Evolutionary conservation across 345 rosid genomes (phyloP).

Genomic region (Brassica napus): DNA sequence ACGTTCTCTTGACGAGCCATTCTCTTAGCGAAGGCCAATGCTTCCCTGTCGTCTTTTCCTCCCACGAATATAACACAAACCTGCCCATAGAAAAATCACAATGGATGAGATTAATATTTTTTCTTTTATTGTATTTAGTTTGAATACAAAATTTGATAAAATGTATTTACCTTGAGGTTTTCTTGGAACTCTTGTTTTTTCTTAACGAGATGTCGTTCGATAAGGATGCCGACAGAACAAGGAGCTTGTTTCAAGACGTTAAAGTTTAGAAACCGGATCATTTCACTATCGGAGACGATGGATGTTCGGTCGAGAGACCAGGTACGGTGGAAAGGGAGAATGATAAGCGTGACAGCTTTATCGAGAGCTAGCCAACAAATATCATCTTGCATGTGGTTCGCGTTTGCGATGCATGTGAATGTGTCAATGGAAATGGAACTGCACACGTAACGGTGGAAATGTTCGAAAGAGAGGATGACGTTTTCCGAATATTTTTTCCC

Average conservation of each 20-base stretch:
- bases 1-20: constrained; percentile 41
- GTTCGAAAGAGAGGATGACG: constrained; percentile 43
- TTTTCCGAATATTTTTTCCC: constrained; percentile 39
- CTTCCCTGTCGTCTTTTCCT: constrained; percentile 61
- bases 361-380: constrained; percentile 58
- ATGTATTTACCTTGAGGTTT: constrained; percentile 21
- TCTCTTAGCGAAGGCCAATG: constrained; percentile 46
- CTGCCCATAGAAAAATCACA: background rate
- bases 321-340: constrained; percentile 63
- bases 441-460: constrained; percentile 29
- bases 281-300: constrained; percentile 37
- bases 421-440: constrained; percentile 40
- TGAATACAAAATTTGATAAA: background rate
- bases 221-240: constrained; percentile 60
- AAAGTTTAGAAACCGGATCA: constrained; percentile 40
- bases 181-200: constrained; percentile 13
- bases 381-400: constrained; percentile 57
- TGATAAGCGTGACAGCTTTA: constrained; percentile 44
- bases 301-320: constrained; percentile 48
- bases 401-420: constrained; percentile 40
- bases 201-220: constrained; percentile 29
- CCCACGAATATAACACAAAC: constrained; percentile 51
- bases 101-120: background rate
- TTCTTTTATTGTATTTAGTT: background rate
- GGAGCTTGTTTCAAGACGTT: constrained; percentile 59